A percentile compares a stretch with the other conserved stretches of the same genome.
Evolutionary conservation across 495 filamentous ascomycete genomes (phyloP).

Genomic region (Aspergillus nanangensis): DNA sequence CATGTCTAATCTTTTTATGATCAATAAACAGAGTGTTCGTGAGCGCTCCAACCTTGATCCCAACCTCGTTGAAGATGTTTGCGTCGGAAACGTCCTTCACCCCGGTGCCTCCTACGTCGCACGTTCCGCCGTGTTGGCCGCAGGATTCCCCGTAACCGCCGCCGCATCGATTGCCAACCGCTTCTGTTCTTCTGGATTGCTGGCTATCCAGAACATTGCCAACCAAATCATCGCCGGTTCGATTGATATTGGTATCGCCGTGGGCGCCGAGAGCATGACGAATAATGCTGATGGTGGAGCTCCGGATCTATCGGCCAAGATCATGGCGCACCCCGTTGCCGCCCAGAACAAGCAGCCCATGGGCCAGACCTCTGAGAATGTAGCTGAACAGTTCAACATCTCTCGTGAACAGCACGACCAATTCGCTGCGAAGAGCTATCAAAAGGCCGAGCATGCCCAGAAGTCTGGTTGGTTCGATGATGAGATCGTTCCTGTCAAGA

Average conservation of each 20-base stretch:
- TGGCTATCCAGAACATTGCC: constrained; percentile 89
- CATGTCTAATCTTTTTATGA: constrained; percentile 2
- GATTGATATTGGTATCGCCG: constrained; percentile 83
- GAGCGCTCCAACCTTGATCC: constrained; percentile 77
- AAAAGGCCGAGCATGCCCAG: constrained; percentile 82
- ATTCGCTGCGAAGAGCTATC: constrained; percentile 80
- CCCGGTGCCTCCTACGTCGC: constrained; percentile 68
- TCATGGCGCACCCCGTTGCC: constrained; percentile 67
- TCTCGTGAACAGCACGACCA: constrained; percentile 70
- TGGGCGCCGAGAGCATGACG: constrained; percentile 88
- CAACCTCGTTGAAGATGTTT: constrained; percentile 84
- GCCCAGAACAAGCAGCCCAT: constrained; percentile 84
- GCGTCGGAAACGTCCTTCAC: constrained; percentile 74
- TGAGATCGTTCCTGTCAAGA: constrained; percentile 85
- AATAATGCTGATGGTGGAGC: constrained; percentile 65
- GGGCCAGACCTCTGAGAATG: constrained; percentile 96
- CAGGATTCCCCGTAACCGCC: constrained; percentile 86
- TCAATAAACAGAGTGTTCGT: constrained; percentile 52
- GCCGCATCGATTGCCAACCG: constrained; percentile 77
- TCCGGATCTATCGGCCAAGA: constrained; percentile 67
- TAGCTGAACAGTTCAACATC: constrained; percentile 80
- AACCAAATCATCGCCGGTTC: constrained; percentile 76
- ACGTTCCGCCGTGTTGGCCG: constrained; percentile 81
- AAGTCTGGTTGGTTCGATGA: constrained; percentile 89
- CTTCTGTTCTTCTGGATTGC: constrained; percentile 93